Percentiles rank a stretch among this genome's conserved stretches.
phyloP scores from a whole-genome alignment of 2,329 filamentous ascomycete genomes.

The Sarocladiaceae sp. region DNA sequence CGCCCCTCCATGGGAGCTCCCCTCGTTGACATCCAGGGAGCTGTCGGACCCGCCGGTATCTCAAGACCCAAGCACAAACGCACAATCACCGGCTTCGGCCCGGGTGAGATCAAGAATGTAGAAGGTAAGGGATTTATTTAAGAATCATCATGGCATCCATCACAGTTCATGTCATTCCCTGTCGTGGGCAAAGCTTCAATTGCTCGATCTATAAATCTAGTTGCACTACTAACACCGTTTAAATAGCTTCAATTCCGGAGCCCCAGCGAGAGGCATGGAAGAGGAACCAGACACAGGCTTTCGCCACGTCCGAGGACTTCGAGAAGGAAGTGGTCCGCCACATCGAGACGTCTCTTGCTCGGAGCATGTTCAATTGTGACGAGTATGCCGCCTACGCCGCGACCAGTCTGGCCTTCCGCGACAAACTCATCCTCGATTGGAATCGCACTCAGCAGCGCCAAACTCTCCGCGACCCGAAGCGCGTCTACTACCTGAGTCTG shows the following conservation, averaged over 20 bases:
- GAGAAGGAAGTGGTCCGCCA: slow-evolving; percentile 83
- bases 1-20: slow-evolving; percentile 77
- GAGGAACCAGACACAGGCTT: slow-evolving; percentile 56
- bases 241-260: slow-evolving; percentile 71
- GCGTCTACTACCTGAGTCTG: slow-evolving; percentile 93
- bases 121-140: slow-evolving; percentile 53
- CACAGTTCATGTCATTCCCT: background rate
- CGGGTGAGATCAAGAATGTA: slow-evolving; percentile 85
- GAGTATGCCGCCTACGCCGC: slow-evolving; percentile 89
- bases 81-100: slow-evolving; percentile 90
- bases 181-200: background rate
- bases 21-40: slow-evolving; percentile 78
- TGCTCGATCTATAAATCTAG: background rate
- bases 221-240: slow-evolving; percentile 11
- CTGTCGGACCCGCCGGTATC: slow-evolving; percentile 78
- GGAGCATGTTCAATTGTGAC: slow-evolving; percentile 97
- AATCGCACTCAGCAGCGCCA: slow-evolving; percentile 97
- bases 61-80: slow-evolving; percentile 91
- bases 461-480: slow-evolving; percentile 83
- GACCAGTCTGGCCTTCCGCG: slow-evolving; percentile 84
- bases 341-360: slow-evolving; percentile 91
- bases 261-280: slow-evolving; percentile 77
- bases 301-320: slow-evolving; percentile 76
- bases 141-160: background rate
- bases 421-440: slow-evolving; percentile 91